Conservation (phyloP, 495 filamentous ascomycete genomes). For the Umbilicaria muhlenbergii region DNA sequence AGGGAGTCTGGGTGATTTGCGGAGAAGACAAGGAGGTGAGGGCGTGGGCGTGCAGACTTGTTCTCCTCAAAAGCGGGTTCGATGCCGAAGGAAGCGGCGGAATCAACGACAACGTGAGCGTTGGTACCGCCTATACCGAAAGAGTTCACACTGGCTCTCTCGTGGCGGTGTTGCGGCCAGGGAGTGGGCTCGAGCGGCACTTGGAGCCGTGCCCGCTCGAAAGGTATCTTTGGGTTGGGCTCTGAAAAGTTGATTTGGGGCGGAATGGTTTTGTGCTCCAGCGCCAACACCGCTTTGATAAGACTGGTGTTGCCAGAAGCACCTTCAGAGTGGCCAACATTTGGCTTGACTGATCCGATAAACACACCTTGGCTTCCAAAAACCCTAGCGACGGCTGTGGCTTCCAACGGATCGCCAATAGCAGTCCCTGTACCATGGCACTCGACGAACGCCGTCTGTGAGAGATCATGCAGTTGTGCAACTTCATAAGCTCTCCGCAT, state of each 20-base stretch:
- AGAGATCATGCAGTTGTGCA: conserved; percentile 16
- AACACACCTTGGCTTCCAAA: conserved; percentile 16
- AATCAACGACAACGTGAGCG: conserved; percentile 13
- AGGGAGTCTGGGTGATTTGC: conserved; percentile 14
- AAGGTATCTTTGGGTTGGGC: conserved; percentile 13
- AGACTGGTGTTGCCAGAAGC: conserved; percentile 19
- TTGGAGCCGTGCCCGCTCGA: too few relatives aligned
- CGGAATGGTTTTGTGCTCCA: conserved; percentile 15
- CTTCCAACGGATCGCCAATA: conserved; percentile 24
- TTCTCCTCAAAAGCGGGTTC: too few relatives aligned
- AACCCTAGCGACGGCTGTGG: conserved; percentile 23
- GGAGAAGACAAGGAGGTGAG: conserved; percentile 2
- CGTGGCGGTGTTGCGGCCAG: conserved; percentile 16
- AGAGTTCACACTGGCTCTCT: conserved; percentile 19
- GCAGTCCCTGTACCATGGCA: conserved; percentile 28
- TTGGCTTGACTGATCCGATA: conserved; percentile 23
- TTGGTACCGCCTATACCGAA: conserved; percentile 22
- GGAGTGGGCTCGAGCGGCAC: conserved; percentile 10
- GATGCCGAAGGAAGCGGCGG: conserved; percentile 2
- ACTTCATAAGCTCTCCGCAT: conserved; percentile 21
- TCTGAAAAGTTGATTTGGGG: conserved; percentile 14
- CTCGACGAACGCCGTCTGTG: conserved; percentile 19
- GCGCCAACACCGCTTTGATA: conserved; percentile 12
- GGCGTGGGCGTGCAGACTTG: too few relatives aligned
- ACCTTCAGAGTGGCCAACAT: conserved; percentile 36